phyloP scores from a whole-genome alignment of 2,329 filamentous ascomycete species.

The Nemania diffusa region DNA sequence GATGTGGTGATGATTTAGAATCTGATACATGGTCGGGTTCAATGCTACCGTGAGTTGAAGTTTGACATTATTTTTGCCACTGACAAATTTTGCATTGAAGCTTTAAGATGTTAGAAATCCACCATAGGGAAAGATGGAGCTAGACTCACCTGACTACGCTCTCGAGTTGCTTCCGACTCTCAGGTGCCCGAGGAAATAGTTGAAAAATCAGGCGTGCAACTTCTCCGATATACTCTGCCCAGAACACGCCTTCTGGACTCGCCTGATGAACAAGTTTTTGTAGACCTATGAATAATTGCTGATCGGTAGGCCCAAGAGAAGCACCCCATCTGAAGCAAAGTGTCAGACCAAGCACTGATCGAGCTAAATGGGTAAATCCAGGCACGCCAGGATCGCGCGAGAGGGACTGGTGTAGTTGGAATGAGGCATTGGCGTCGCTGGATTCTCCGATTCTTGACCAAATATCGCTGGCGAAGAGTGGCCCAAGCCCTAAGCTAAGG shows the following conservation, averaged over 20 bases:
- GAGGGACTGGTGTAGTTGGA: constrained; percentile 77
- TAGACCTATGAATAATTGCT: constrained; percentile 56
- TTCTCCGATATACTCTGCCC: constrained; percentile 64
- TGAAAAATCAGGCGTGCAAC: constrained; percentile 57
- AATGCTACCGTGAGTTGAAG: constrained; percentile 44
- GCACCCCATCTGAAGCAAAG: constrained; percentile 80
- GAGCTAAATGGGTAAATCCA: constrained; percentile 76
- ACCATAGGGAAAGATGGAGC: constrained; percentile 3
- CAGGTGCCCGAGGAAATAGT: constrained; percentile 57
- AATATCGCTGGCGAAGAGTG: constrained; percentile 60
- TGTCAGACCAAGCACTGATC: constrained; percentile 76
- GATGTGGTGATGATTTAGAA: constrained; percentile 41
- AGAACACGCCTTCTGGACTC: constrained; percentile 57
- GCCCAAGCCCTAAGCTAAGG: constrained; percentile 56
- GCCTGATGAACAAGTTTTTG: constrained; percentile 54
- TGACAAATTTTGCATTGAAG: constrained; percentile 36
- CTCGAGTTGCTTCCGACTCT: constrained; percentile 48
- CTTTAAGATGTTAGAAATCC: constrained; percentile 39
- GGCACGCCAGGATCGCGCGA: constrained; percentile 75
- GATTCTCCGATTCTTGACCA: constrained; percentile 64
- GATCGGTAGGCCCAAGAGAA: constrained; percentile 62
- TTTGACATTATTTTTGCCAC: constrained; percentile 46
- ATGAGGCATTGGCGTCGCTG: constrained; percentile 67
- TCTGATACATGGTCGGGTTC: constrained; percentile 33
- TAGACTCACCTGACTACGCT: constrained; percentile 55